phyloP scores from a whole-genome alignment of 306 rosid species.

The Inga laurina region DNA sequence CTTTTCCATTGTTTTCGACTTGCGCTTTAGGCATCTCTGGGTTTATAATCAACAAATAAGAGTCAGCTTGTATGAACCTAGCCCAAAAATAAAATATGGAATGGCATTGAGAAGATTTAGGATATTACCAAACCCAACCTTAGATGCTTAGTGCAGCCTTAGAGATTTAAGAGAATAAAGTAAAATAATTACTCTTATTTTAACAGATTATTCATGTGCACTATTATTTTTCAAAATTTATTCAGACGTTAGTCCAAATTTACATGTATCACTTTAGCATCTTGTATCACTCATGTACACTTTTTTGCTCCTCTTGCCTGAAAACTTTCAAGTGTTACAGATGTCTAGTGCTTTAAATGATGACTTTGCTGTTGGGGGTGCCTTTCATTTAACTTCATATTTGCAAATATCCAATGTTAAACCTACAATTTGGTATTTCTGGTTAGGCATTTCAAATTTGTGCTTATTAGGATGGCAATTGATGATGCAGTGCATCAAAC shows the following conservation, averaged over 20 bases:
- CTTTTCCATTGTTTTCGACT: background rate
- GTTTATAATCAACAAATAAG: background rate
- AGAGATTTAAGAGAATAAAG: background rate
- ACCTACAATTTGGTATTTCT: background rate
- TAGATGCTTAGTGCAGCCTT: background rate
- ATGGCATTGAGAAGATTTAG: background rate
- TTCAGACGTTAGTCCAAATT: background rate
- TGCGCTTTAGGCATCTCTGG: background rate
- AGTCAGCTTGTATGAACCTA: background rate
- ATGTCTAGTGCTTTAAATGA: background rate
- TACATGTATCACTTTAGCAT: background rate
- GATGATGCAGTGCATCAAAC: conserved; percentile 2
- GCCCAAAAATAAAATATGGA: background rate
- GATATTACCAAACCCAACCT: background rate
- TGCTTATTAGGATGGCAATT: conserved; percentile 19
- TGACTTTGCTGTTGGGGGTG: conserved; percentile 13
- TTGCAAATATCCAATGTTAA: conserved; percentile 16
- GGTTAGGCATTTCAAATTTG: conserved; percentile 6
- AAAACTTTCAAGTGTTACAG: background rate
- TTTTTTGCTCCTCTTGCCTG: background rate
- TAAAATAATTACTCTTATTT: background rate
- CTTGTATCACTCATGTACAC: background rate
- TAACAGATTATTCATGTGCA: background rate
- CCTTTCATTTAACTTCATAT: background rate
- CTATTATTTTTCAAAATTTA: background rate